Base-by-base conservation (phyloP, 1,284 basidiomycete species). In the Rhodotorula sp. region DNA sequence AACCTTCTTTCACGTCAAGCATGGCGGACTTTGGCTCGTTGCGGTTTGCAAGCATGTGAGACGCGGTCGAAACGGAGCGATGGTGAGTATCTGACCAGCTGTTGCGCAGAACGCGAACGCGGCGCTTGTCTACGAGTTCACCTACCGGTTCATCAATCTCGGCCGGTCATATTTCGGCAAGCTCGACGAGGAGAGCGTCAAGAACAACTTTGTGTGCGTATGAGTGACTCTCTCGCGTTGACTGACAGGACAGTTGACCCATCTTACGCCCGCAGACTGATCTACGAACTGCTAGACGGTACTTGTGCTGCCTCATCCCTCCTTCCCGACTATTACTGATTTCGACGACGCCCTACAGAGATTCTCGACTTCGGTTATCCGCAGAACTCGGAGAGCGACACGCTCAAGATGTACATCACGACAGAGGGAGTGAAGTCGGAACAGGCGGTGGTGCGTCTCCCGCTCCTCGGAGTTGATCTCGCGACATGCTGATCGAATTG, bases 281-380 rank as follows among this genome's bases (percentile, higher is more conserved):
- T 97, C 64, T 97, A 97, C 78, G 94, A 97, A 81, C 85, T 97
- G 44, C 89, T 97, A 72, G 94, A 97, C 78, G 94, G 93, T 93
- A 73, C 65, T 85, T 72, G 34, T 11, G 20, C 24, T 22, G 2
- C 15, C 36, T 20, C 32, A 8, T 20, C 30, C 15, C 17, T 46
- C 17, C 34, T 29, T 6, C 5, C 29, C 2, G 2, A 5, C 22
- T 9, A 32, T 13, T 20, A n/a, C 66, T 55, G 53, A 55, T 30
- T 36, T 0, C 11, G 7, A 27, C 36, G 10, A 20, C 22, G 15
- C 36, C 27, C 34, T 20, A 1, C 80, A 96, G 94, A 99, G 82
- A 96, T 98, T 79, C 88, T 92, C 78, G 95, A 99, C 82, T 99
- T 98, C 82, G 95, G 96, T 52, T 99, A 95, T 82, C 95, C 95